Evolutionary conservation across 2,329 filamentous ascomycete genomes (phyloP).

Genomic region (Colletotrichum tabaci): DNA sequence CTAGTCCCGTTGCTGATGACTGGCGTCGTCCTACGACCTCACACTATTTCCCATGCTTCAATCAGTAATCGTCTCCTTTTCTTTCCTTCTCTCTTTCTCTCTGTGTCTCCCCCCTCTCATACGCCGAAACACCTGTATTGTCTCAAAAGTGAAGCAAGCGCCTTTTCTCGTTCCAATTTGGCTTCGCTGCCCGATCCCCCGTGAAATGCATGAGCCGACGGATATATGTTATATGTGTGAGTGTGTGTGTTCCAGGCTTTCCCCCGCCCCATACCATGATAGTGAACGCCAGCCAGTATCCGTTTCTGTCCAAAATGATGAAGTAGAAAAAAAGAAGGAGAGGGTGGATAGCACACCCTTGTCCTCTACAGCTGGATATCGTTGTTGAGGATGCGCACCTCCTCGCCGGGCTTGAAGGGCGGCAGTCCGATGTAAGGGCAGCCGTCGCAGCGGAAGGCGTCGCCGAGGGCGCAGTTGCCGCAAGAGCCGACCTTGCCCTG

Average conservation of each 20-base stretch:
- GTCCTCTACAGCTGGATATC: slow-evolving; percentile 80
- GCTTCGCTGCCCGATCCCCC: not conserved
- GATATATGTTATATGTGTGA: slow-evolving; percentile 2
- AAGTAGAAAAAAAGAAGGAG: not conserved
- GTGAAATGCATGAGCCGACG: slow-evolving; percentile 6
- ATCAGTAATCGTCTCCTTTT: not conserved
- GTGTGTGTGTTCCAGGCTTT: slow-evolving; percentile 1
- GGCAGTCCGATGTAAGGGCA: slow-evolving; percentile 91
- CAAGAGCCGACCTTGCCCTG: slow-evolving; percentile 96
- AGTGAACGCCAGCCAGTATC: slow-evolving; percentile 14
- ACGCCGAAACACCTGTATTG: slow-evolving; percentile 16
- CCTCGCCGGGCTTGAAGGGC: slow-evolving; percentile 96
- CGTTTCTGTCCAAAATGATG: not conserved
- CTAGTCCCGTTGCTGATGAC: not conserved
- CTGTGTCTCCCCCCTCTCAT: not conserved
- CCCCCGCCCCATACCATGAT: not conserved
- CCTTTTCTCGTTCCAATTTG: not conserved
- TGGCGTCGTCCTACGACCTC: no score
- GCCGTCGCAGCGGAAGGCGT: slow-evolving; percentile 84
- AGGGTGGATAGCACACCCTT: not conserved
- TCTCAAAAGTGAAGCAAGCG: slow-evolving; percentile 6
- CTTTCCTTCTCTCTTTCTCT: not conserved
- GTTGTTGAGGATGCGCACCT: slow-evolving; percentile 90
- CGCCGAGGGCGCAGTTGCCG: slow-evolving; percentile 92
- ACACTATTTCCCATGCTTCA: not conserved